Percentiles rank a stretch among this genome's conserved stretches.
Conservation (phyloP, 768 basidiomycete genomes). For the Lentinula aciculospora region DNA sequence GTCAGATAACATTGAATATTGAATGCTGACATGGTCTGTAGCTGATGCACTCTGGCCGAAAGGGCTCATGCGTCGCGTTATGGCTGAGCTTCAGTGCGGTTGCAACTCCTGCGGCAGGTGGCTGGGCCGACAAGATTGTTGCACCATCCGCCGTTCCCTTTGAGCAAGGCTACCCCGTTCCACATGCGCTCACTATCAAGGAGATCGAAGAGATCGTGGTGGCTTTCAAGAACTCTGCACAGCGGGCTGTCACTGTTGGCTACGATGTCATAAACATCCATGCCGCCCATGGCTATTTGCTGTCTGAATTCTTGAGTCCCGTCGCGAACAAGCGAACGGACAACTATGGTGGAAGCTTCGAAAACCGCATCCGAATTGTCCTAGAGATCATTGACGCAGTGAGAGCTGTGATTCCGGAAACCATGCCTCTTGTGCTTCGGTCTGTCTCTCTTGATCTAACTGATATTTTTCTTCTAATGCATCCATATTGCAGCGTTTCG, state of each 20-base stretch:
- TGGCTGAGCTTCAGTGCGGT: constrained; percentile 41
- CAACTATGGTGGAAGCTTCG: constrained; percentile 65
- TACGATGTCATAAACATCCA: constrained; percentile 61
- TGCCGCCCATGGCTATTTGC: constrained; percentile 59
- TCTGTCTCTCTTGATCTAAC: constrained; percentile 20
- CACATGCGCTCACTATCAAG: constrained; percentile 49
- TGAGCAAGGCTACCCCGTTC: constrained; percentile 36
- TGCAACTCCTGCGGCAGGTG: constrained; percentile 32
- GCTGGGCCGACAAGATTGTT: constrained; percentile 52
- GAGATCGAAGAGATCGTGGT: constrained; percentile 52
- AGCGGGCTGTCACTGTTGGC: constrained; percentile 51
- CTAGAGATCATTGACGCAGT: constrained; percentile 62
- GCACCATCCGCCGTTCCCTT: constrained; percentile 50
- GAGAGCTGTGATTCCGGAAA: constrained; percentile 49
- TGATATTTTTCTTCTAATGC: not conserved
- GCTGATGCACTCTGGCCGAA: constrained; percentile 76
- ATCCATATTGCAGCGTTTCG: constrained; percentile 41
- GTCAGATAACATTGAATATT: constrained; percentile 22
- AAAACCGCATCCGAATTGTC: constrained; percentile 62
- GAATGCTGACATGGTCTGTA: not conserved
- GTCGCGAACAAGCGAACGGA: constrained; percentile 58
- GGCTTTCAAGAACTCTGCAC: constrained; percentile 48
- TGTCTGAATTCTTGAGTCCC: constrained; percentile 55
- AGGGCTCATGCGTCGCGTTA: constrained; percentile 57
- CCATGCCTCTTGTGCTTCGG: constrained; percentile 72